Evolutionary conservation across 768 basidiomycete genomes (phyloP).

Genomic region (Crepidotus variabilis): DNA sequence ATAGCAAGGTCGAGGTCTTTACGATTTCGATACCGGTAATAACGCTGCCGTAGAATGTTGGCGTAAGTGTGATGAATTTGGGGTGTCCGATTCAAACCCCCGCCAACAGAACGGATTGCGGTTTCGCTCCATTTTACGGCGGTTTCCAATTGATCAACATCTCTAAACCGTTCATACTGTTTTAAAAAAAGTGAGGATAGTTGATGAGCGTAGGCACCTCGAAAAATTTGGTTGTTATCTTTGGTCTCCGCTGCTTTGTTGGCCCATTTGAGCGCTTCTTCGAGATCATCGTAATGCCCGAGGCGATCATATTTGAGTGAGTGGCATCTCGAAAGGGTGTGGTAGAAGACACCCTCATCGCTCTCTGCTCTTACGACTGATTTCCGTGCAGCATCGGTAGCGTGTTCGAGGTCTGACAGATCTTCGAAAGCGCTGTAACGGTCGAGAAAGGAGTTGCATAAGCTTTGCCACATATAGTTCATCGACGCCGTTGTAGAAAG

Average conservation of each 20-base stretch:
- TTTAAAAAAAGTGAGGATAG: background rate
- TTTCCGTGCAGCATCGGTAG: background rate
- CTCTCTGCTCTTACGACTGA: background rate
- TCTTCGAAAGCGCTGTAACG: background rate
- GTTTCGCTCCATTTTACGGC: constrained; percentile 2
- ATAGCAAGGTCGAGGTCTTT: constrained; percentile 9
- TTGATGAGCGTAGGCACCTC: constrained; percentile 1
- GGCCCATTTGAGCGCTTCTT: constrained; percentile 1
- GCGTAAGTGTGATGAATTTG: constrained; percentile 3
- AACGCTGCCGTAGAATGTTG: background rate
- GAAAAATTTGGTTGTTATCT: background rate
- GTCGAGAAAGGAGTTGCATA: background rate
- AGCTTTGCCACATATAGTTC: background rate
- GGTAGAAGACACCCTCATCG: background rate
- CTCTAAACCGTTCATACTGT: constrained; percentile 1
- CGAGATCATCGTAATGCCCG: background rate
- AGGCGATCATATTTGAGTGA: background rate
- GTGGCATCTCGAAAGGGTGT: background rate
- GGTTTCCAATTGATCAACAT: constrained; percentile 6
- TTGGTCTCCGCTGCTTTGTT: background rate
- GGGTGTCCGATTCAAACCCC: background rate
- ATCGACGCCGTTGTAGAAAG: background rate
- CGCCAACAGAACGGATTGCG: background rate
- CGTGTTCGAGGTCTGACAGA: background rate
- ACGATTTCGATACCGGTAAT: constrained; percentile 5